Evolutionary conservation across 345 rosid genomes (phyloP).

Genomic region (Gossypium longicalyx): DNA sequence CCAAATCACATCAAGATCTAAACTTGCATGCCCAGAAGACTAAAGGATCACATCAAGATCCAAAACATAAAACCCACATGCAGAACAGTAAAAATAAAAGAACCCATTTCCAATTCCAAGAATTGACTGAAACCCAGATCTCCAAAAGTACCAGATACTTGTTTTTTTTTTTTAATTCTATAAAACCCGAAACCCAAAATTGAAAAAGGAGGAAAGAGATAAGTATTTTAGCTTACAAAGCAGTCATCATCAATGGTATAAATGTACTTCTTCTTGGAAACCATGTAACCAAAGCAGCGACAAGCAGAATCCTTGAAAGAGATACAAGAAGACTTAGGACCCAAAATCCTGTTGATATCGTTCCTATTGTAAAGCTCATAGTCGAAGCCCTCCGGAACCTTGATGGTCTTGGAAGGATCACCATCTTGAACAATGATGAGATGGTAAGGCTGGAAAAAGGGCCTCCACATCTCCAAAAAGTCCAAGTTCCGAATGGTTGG

Average conservation of each 20-base stretch:
- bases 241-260: constrained; percentile 91
- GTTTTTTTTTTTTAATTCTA: too few species aligned
- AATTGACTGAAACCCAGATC: constrained; percentile 10
- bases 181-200: not conserved
- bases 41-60: not conserved
- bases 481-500: constrained; percentile 77
- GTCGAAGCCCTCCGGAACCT: constrained; percentile 71
- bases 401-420: constrained; percentile 60
- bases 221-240: constrained; percentile 49
- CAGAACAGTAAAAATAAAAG: not conserved
- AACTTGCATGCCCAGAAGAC: not conserved
- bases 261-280: constrained; percentile 81
- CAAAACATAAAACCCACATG: not conserved
- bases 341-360: constrained; percentile 71
- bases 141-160: not conserved
- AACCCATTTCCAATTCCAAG: not conserved
- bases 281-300: constrained; percentile 75
- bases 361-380: constrained; percentile 80
- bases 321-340: constrained; percentile 73
- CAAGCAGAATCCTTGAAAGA: constrained; percentile 74
- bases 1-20: constrained; percentile 16
- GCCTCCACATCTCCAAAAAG: constrained; percentile 81
- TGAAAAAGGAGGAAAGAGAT: not conserved
- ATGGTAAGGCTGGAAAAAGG: constrained; percentile 68
- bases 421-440: constrained; percentile 86